Conservation (phyloP, 176 grass and related monocot genomes). For the Triticum urartu region DNA sequence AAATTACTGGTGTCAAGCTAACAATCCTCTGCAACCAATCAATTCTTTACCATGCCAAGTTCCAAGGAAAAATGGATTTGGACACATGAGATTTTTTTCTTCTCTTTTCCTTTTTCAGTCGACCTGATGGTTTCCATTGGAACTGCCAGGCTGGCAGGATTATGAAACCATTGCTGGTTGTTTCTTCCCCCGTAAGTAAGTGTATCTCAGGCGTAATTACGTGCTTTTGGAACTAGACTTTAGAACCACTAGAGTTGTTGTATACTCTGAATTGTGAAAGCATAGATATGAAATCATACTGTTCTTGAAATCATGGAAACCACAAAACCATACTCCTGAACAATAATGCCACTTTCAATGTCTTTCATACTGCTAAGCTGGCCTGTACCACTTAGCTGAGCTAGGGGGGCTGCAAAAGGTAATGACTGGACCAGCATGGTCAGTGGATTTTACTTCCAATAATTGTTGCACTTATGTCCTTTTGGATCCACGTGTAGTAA, state of each 20-base stretch:
- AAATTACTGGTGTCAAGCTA: neutral
- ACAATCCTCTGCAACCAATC: slow-evolving; percentile 1
- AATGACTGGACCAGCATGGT: neutral
- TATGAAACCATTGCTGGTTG: neutral
- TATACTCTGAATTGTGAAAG: neutral
- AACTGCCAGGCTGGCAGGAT: neutral
- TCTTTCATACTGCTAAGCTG: neutral
- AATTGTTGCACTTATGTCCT: neutral
- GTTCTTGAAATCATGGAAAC: neutral
- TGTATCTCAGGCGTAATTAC: neutral
- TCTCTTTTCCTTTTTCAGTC: neutral
- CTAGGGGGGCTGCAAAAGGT: neutral
- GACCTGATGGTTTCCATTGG: neutral
- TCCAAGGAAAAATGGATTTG: neutral
- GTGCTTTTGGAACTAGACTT: neutral
- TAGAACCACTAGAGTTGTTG: neutral
- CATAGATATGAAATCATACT: neutral
- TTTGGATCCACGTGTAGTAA: neutral
- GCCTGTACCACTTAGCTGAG: neutral
- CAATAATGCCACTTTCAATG: neutral
- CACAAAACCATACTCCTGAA: neutral
- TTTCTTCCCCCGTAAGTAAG: slow-evolving; percentile 26
- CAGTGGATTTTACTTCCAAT: neutral
- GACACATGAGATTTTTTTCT: neutral
- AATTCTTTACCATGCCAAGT: neutral